Percentiles rank a stretch among this genome's conserved stretches.
Conservation (phyloP, 2,329 filamentous ascomycete genomes). For the Xylaria arbuscula region DNA sequence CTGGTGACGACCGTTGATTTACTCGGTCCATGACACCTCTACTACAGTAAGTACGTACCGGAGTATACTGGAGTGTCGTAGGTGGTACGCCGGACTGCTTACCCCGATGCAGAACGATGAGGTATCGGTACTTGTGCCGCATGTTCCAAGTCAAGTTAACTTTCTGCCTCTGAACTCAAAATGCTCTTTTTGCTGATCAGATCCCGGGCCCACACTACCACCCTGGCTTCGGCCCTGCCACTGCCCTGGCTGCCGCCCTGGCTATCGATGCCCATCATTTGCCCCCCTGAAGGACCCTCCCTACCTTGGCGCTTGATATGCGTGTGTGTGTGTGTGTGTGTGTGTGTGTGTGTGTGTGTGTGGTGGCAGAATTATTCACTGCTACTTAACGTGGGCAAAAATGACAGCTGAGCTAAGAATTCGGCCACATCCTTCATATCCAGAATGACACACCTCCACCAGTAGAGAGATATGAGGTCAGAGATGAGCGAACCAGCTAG, state of each 20-base stretch:
- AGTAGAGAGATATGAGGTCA: not conserved
- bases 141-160: conserved; percentile 1
- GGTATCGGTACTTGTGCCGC: no score
- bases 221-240: not conserved
- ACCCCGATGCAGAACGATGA: not conserved
- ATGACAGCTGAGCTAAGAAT: conserved; percentile 1
- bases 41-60: not conserved
- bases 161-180: conserved; percentile 7
- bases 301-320: conserved; percentile 7
- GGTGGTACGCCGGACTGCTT: not conserved
- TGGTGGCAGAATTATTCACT: conserved; percentile 4
- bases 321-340: no score
- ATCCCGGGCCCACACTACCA: conserved; percentile 5
- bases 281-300: conserved; percentile 6
- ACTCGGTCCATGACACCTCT: not conserved
- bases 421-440: not conserved
- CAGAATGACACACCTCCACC: not conserved
- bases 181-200: not conserved
- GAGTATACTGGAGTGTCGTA: no score
- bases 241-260: conserved; percentile 10
- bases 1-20: not conserved
- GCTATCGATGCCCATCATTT: conserved; percentile 12
- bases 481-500: not conserved
- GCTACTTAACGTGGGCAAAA: not conserved
- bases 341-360: no score